Evolutionary conservation across 805 yeast genomes (phyloP), one percentile per base, ranked within the genome.

Genomic region (Candida montana): DNA sequence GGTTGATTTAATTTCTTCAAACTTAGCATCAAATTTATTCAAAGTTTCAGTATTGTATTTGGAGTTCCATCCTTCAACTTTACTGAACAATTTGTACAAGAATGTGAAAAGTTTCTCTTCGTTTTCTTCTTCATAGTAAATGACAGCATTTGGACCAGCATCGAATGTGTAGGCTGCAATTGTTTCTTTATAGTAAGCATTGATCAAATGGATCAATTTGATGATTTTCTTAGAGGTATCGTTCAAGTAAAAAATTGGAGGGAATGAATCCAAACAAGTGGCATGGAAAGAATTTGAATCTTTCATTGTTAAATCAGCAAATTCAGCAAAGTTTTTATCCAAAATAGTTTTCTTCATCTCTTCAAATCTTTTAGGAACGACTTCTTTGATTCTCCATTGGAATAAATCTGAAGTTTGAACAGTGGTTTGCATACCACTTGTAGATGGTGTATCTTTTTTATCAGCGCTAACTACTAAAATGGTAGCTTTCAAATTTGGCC

Each of bases 101-200:
- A 86, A 71, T 4, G 89, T 81, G 52, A 91, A 73, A 7, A 93
- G 80, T 47, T 69, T 71, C n/a, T 65, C 53, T 64, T 89, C 96
- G 64, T 91, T 77, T 55, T 79, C 71, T 50, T 74, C 75, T 59
- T 82, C 79, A 61, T 93, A 93, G 68, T 93, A 93, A 47, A 93
- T 75, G 34, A 93, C 99, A 17, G 97, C 96, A 65, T 93, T 93
- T 64, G 99, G 99, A 59, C 99, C 99, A 26, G 99, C 99, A 64
- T 93, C 99, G 58, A 84, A 93, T 2, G 99, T 93, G 65, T 93
- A 93, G 30, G 98, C 98, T 11, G 96, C 99, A 41, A 91, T 73
- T 11, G 74, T 73, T 55, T 75, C 70, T 18, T 55, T 53, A 46
- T 63, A 66, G 45, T 62, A 63, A 49, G 74, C 81, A 59, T 93